These are phyloP conservation scores for Syncephalastrum racemosum DNA, from an alignment of 371 early-diverging fungal genomes.

Conservation along the genomic window DNA sequence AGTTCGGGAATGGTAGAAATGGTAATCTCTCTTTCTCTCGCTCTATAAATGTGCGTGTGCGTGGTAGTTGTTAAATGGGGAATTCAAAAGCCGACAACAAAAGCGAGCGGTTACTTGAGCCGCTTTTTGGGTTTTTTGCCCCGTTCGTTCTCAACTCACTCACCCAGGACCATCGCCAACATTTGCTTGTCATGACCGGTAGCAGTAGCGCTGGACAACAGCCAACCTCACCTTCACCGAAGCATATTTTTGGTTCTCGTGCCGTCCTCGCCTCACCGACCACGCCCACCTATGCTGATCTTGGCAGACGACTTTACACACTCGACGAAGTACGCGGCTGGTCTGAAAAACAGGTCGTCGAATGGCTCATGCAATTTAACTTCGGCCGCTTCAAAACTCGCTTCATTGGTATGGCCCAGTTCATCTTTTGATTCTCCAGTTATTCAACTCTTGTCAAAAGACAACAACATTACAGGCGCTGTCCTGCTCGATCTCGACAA, in stretches of 20 bases:
- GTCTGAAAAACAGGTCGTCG: conserved; percentile 70
- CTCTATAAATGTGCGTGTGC: no score
- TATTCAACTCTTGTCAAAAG: conserved; percentile 27
- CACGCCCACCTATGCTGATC: conserved; percentile 48
- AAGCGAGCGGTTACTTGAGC: no score
- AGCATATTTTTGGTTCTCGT: conserved; percentile 13
- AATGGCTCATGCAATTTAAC: conserved; percentile 75
- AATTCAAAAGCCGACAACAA: no score
- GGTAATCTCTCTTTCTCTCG: no score
- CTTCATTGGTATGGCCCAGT: conserved; percentile 56
- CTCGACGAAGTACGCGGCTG: conserved; percentile 62
- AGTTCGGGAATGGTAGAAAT: no score
- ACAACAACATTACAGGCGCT: conserved; percentile 78
- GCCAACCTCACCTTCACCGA: conserved; percentile 22
- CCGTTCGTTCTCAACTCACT: no score
- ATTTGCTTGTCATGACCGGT: no score
- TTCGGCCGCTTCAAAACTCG: conserved; percentile 64
- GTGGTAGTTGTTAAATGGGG: no score
- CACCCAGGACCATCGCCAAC: no score
- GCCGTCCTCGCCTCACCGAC: conserved; percentile 40
- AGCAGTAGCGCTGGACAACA: conserved; percentile 6
- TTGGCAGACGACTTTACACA: conserved; percentile 30
- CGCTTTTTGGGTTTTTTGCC: no score
- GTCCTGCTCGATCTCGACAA: conserved; percentile 83
- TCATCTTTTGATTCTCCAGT: neutral